phyloP scores from a whole-genome alignment of 2,329 filamentous ascomycete genomes.

The Paracoccidioides brasiliensis region DNA sequence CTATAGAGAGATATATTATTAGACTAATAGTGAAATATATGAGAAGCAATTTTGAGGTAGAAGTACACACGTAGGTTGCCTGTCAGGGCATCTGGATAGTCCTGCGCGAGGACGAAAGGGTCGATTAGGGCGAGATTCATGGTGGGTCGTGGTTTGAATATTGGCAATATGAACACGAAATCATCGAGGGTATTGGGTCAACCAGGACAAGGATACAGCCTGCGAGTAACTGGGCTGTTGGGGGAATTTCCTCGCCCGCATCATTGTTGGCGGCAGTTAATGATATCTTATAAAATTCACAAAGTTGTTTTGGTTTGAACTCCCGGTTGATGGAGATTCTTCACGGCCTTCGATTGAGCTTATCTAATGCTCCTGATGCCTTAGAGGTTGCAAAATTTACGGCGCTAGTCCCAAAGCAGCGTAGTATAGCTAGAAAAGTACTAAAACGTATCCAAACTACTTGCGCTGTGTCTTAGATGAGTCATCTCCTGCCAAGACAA shows the following conservation, averaged over 20 bases:
- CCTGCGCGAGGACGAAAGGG: conserved; percentile 58
- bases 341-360: neutral
- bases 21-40: conserved; percentile 30
- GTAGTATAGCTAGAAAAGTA: neutral
- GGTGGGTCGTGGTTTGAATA: conserved; percentile 9
- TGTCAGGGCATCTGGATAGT: conserved; percentile 82
- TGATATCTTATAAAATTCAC: neutral
- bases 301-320: neutral
- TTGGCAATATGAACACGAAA: neutral
- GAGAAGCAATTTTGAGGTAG: neutral
- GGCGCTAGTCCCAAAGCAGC: neutral
- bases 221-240: neutral
- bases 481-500: neutral
- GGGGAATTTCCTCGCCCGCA: neutral
- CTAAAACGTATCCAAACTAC: neutral
- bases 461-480: neutral
- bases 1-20: conserved; percentile 22
- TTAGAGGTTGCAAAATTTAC: neutral
- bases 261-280: neutral
- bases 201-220: neutral
- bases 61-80: conserved; percentile 62
- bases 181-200: neutral
- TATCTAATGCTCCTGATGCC: neutral
- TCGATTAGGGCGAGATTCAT: conserved; percentile 65
- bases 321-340: too few relatives aligned